Evolutionary conservation across 805 yeast species (phyloP).

Genomic region (Starmerella vitae): DNA sequence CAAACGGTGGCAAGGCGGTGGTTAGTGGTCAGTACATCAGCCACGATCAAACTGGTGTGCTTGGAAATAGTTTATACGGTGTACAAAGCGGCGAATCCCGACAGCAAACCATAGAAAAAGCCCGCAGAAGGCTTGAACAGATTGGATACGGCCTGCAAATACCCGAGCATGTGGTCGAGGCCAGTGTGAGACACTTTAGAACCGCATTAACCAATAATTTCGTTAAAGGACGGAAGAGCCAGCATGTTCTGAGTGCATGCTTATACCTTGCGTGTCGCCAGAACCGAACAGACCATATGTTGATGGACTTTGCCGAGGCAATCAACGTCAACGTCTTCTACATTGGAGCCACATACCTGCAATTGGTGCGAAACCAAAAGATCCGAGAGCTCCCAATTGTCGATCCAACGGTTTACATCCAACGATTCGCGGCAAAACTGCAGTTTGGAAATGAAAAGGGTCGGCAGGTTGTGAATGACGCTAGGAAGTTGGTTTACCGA

Average conservation of each 20-base stretch:
- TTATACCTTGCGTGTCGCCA: constrained; percentile 87
- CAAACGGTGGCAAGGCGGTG: constrained; percentile 84
- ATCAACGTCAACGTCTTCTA: constrained; percentile 85
- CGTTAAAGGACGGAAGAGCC: constrained; percentile 94
- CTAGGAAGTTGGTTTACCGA: constrained; percentile 69
- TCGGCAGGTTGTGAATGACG: constrained; percentile 71
- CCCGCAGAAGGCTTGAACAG: constrained; percentile 60
- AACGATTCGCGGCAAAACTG: constrained; percentile 80
- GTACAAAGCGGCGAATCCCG: constrained; percentile 47
- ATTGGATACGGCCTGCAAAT: constrained; percentile 68
- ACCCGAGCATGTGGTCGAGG: constrained; percentile 72
- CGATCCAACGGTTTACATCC: constrained; percentile 88
- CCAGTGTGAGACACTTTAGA: constrained; percentile 81
- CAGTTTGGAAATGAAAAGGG: constrained; percentile 54
- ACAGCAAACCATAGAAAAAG: constrained; percentile 79
- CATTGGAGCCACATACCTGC: constrained; percentile 88
- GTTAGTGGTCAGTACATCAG: constrained; percentile 92
- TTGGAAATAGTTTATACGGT: constrained; percentile 46
- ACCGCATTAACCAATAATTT: constrained; percentile 76
- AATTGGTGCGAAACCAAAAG: constrained; percentile 75
- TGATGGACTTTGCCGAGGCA: constrained; percentile 85
- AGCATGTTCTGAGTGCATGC: constrained; percentile 90
- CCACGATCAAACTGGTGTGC: constrained; percentile 63
- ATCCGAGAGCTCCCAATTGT: constrained; percentile 71
- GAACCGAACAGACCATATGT: constrained; percentile 84